Evolutionary conservation across 2,329 filamentous ascomycete genomes (phyloP).

Genomic region (Phaeoacremonium minimum): DNA sequence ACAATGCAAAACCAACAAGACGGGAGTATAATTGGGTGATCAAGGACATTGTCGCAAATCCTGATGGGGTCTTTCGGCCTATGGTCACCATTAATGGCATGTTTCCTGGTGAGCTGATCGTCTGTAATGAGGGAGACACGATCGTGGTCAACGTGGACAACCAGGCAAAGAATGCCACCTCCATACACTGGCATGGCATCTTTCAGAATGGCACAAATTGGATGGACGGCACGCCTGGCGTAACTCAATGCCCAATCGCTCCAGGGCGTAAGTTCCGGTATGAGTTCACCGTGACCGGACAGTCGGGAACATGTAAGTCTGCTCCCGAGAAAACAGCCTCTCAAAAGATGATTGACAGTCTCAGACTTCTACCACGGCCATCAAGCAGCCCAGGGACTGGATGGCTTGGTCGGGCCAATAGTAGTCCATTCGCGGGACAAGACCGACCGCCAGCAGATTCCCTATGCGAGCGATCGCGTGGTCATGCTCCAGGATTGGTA

Average conservation of each 20-base stretch:
- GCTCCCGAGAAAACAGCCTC: background rate
- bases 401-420: slow-evolving; percentile 62
- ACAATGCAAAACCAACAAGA: slow-evolving; percentile 38
- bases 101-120: slow-evolving; percentile 70
- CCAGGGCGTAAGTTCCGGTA: slow-evolving; percentile 56
- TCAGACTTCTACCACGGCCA: slow-evolving; percentile 41
- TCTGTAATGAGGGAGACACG: slow-evolving; percentile 69
- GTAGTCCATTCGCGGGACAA: slow-evolving; percentile 56
- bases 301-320: slow-evolving; percentile 29
- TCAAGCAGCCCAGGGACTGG: slow-evolving; percentile 56
- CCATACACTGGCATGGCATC: slow-evolving; percentile 74
- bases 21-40: slow-evolving; percentile 60
- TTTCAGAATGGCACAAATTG: slow-evolving; percentile 71
- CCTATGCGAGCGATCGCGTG: slow-evolving; percentile 54
- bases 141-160: slow-evolving; percentile 68
- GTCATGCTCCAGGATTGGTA: slow-evolving; percentile 69
- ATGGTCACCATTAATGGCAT: slow-evolving; percentile 71
- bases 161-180: slow-evolving; percentile 59
- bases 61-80: slow-evolving; percentile 52
- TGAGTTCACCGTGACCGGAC: slow-evolving; percentile 16
- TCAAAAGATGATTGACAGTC: background rate
- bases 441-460: slow-evolving; percentile 40
- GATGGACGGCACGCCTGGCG: slow-evolving; percentile 61
- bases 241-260: slow-evolving; percentile 57
- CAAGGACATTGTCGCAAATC: slow-evolving; percentile 51